A percentile compares a stretch with the other conserved stretches of the same genome.
Evolutionary conservation across 495 filamentous ascomycete species (phyloP).

Genomic region (Penicillium manginii): DNA sequence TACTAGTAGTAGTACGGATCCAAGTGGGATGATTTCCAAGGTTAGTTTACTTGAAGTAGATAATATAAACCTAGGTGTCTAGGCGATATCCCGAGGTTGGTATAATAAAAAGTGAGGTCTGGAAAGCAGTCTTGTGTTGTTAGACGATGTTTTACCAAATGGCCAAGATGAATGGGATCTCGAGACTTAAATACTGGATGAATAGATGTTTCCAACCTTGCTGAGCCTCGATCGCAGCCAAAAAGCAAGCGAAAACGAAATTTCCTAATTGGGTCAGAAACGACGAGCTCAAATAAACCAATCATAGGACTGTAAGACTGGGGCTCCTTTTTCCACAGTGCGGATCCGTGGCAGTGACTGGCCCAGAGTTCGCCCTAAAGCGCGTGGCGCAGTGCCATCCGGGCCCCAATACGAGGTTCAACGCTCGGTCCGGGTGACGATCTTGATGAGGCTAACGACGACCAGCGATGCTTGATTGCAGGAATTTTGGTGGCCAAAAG

Average conservation of each 20-base stretch:
- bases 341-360: conserved; percentile 3
- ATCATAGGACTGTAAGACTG: not conserved
- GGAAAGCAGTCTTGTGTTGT: not conserved
- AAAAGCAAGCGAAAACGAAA: conserved; percentile 27
- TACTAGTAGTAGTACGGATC: too few relatives aligned
- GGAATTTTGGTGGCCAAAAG: not conserved
- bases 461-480: conserved; percentile 6
- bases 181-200: not conserved
- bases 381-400: not conserved
- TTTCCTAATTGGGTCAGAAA: conserved; percentile 21
- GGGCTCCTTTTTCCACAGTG: not conserved
- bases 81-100: too few relatives aligned
- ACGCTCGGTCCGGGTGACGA: not conserved
- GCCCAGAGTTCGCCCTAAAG: not conserved
- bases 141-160: not conserved
- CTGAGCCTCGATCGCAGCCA: not conserved
- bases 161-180: not conserved
- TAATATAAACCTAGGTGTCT: too few relatives aligned
- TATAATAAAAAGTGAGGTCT: too few relatives aligned
- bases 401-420: conserved; percentile 17
- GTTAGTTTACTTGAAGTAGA: too few relatives aligned
- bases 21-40: too few relatives aligned
- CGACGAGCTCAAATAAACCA: not conserved
- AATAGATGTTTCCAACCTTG: conserved; percentile 1
- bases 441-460: not conserved